Base-by-base conservation (phyloP, 441 rosid species). In the Eutrema salsugineum region DNA sequence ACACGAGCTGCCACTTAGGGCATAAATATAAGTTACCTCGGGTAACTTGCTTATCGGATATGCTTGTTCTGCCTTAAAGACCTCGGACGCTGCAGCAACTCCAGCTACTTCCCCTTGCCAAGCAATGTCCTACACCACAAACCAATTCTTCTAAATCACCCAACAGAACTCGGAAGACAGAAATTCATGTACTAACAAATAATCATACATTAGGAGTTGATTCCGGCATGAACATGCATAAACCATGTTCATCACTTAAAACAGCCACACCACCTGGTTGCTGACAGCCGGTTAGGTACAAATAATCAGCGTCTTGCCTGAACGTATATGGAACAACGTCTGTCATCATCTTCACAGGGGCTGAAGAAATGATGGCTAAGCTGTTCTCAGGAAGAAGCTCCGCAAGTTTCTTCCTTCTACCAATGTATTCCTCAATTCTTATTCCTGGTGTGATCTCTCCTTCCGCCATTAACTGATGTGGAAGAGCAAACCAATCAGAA, bases 181-280 rank as follows among this genome's bases (percentile, higher is more conserved):
- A 43, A 24, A 28, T 3, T 30, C 10, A 63, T 56, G 48, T 16
- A 61, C 38, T 35, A 28, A 20, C 7, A 46, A 5, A 63, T 38
- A 17, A 44, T 32, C 88, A 81, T 85, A 95, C 99, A 24, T 89
- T 85, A 63, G 78, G 83, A 39, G 88, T 86, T 74, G 89, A 71
- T 83, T 91, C 97, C 1, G 97, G 99, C 97, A 95, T 93, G 87
- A 95, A 95, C 99, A 95, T 95, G 88, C 93, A 95, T 81, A 95
- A 83, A 71, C 99, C 98, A 10, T 24, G 77, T 28, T 87, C 92
- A 30, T 54, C 81, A 68, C 95, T 83, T 70, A 95, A 83, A 71
- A 93, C 88, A 2, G 99, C 97, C 66, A 93, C 78, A 59, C 98
- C 97, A 76, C 97, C 98, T 20, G 99, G 95, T 78, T 95, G 99